A percentile compares a stretch with the other conserved stretches of the same genome.
Evolutionary conservation across 805 yeast genomes (phyloP).

Genomic region (Metschnikowia kofuensis): DNA sequence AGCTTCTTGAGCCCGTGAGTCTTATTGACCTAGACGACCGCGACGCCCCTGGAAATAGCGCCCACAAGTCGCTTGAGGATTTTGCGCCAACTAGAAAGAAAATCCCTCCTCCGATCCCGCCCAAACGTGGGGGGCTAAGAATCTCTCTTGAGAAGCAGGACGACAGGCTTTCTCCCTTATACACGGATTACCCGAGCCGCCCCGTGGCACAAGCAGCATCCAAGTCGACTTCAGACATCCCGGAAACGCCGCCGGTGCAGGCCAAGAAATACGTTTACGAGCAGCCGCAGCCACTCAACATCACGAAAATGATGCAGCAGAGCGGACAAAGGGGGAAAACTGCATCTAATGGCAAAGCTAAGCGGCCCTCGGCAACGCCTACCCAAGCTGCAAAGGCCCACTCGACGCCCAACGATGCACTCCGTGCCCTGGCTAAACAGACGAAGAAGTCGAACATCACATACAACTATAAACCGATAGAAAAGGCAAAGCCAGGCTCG

Average conservation of each 20-base stretch:
- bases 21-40: conserved; percentile 67
- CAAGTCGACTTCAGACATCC: conserved; percentile 25
- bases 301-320: conserved; percentile 31
- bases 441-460: conserved; percentile 29
- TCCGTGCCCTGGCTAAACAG: conserved; percentile 3
- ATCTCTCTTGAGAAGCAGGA: not conserved
- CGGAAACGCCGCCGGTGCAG: conserved; percentile 7
- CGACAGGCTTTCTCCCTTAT: not conserved
- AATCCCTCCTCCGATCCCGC: conserved; percentile 20
- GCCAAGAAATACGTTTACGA: conserved; percentile 30
- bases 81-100: conserved; percentile 14
- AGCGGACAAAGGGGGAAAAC: conserved; percentile 6
- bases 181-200: no score
- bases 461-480: conserved; percentile 25
- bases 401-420: conserved; percentile 5
- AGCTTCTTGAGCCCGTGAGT: conserved; percentile 34
- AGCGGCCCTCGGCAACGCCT: conserved; percentile 7
- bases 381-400: conserved; percentile 7
- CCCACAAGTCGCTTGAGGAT: conserved; percentile 23
- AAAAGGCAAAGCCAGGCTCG: conserved; percentile 9
- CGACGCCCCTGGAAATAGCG: conserved; percentile 34
- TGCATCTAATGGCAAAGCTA: not conserved
- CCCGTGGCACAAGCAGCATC: conserved; percentile 10
- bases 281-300: conserved; percentile 39
- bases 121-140: conserved; percentile 11